Evolutionary conservation across 2,329 filamentous ascomycete genomes (phyloP).

Genomic region (Aspergillus ochraceus): DNA sequence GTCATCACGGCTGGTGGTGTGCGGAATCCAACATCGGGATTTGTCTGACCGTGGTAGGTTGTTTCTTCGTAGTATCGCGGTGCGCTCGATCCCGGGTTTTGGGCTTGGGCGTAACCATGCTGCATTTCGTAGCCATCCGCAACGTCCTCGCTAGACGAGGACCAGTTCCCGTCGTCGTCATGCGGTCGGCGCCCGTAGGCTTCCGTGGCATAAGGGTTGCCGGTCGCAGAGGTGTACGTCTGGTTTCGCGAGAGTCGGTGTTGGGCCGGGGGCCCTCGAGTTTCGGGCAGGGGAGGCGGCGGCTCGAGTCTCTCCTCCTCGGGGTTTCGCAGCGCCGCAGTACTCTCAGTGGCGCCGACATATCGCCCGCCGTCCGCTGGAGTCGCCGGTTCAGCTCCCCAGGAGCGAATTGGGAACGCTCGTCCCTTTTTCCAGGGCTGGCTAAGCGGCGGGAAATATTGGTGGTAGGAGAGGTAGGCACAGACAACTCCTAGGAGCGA

Average conservation of each 20-base stretch:
- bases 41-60: constrained; percentile 28
- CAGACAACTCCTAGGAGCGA: constrained; percentile 54
- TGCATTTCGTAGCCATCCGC: constrained; percentile 40
- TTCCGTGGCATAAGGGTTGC: constrained; percentile 27
- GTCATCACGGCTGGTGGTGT: constrained; percentile 11
- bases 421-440: constrained; percentile 60
- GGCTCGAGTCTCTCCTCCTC: constrained; percentile 29
- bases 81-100: constrained; percentile 21
- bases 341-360: constrained; percentile 17
- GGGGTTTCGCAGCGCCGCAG: constrained; percentile 31
- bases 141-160: constrained; percentile 40
- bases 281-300: constrained; percentile 6
- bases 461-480: constrained; percentile 55
- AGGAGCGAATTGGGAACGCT: constrained; percentile 58
- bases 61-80: constrained; percentile 28
- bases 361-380: constrained; percentile 13
- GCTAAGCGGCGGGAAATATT: constrained; percentile 59
- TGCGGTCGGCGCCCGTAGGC: constrained; percentile 28
- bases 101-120: constrained; percentile 25
- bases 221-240: constrained; percentile 18
- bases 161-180: constrained; percentile 36
- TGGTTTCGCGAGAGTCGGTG: constrained; percentile 11
- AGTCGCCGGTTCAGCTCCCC: constrained; percentile 50
- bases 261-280: constrained; percentile 3
- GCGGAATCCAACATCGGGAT: constrained; percentile 5